phyloP scores from a whole-genome alignment of 192 early-diverging fungal species.

The Podila horticola region DNA sequence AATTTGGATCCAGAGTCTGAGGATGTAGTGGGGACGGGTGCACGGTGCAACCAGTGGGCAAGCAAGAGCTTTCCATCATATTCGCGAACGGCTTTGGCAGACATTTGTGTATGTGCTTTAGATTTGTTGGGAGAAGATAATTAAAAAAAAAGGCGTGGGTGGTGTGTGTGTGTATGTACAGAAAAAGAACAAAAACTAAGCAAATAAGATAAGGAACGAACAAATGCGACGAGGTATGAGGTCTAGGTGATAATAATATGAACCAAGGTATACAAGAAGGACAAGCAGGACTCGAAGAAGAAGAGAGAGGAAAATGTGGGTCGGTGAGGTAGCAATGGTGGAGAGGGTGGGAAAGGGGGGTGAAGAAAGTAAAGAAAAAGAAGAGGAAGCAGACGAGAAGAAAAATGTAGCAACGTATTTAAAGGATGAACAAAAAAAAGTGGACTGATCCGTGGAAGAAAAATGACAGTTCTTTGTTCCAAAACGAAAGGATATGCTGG shows the following conservation, averaged over 20 bases:
- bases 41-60: conserved; percentile 83
- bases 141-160: neutral
- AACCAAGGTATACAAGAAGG: neutral
- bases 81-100: conserved; percentile 94
- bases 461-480: no score
- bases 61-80: conserved; percentile 98
- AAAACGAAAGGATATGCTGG: no score
- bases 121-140: neutral
- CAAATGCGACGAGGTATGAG: conserved; percentile 5
- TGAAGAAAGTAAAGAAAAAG: neutral
- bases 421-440: conserved; percentile 7
- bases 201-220: neutral
- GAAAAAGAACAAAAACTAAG: neutral
- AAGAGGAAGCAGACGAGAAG: neutral
- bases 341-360: neutral
- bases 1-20: conserved; percentile 68
- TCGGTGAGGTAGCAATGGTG: conserved; percentile 3
- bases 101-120: conserved; percentile 60
- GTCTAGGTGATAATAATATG: neutral
- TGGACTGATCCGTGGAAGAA: neutral
- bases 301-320: neutral
- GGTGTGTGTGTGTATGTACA: neutral
- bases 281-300: neutral
- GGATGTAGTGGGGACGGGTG: conserved; percentile 41
- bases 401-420: conserved; percentile 1